These are phyloP conservation scores for Monosporozyma aerobia DNA, from an alignment of 805 yeast genomes.

Conservation along the genomic window DNA sequence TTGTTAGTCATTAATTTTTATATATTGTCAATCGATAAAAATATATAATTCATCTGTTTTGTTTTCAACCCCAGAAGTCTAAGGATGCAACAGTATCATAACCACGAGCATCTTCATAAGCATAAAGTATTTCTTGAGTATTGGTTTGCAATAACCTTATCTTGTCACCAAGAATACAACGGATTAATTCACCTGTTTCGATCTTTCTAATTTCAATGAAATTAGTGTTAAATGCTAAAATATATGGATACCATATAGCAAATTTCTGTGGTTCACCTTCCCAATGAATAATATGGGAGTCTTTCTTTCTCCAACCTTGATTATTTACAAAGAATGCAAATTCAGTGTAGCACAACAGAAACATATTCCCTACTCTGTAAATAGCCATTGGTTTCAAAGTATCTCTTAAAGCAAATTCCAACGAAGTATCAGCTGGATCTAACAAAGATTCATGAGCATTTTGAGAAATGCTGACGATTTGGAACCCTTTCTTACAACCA, in stretches of 20 bases:
- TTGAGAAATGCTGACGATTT: slow-evolving; percentile 78
- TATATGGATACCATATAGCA: slow-evolving; percentile 89
- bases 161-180: slow-evolving; percentile 89
- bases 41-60: not conserved
- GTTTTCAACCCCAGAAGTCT: slow-evolving; percentile 65
- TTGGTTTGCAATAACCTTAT: slow-evolving; percentile 81
- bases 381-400: slow-evolving; percentile 84
- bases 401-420: slow-evolving; percentile 72
- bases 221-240: slow-evolving; percentile 80
- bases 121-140: slow-evolving; percentile 88
- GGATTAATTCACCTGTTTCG: slow-evolving; percentile 72
- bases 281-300: slow-evolving; percentile 93
- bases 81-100: slow-evolving; percentile 85
- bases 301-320: slow-evolving; percentile 93
- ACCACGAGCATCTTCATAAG: slow-evolving; percentile 83
- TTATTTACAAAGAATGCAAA: slow-evolving; percentile 90
- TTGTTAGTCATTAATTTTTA: not conserved
- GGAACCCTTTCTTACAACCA: slow-evolving; percentile 95
- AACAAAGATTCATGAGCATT: slow-evolving; percentile 79
- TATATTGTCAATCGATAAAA: not conserved
- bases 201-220: slow-evolving; percentile 90
- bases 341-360: slow-evolving; percentile 80
- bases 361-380: slow-evolving; percentile 82
- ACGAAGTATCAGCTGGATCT: slow-evolving; percentile 97
- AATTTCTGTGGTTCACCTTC: slow-evolving; percentile 91